Evolutionary conservation across 305 asterid species (phyloP).

Genomic region (Solanum chacoense): DNA sequence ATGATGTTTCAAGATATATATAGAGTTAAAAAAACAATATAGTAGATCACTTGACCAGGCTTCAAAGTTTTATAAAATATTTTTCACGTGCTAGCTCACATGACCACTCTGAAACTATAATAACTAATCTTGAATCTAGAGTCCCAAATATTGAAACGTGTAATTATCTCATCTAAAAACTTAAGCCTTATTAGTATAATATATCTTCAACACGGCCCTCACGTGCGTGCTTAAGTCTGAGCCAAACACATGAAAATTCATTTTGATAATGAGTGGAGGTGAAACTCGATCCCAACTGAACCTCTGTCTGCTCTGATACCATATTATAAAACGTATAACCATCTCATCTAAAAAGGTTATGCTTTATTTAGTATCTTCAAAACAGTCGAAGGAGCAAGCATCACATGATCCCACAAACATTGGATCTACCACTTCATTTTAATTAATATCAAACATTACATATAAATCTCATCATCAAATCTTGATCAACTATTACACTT

Average conservation of each 20-base stretch:
- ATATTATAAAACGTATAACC: not conserved
- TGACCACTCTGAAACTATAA: slow-evolving; percentile 8
- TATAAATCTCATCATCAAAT: not conserved
- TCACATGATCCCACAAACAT: slow-evolving; percentile 20
- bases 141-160: not conserved
- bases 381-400: slow-evolving; percentile 11
- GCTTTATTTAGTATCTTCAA: not conserved
- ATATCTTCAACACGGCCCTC: not conserved
- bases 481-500: not conserved
- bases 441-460: not conserved
- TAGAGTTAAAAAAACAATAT: not conserved
- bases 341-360: not conserved
- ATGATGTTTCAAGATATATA: not conserved
- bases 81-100: slow-evolving; percentile 15
- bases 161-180: not conserved
- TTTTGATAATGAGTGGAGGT: not conserved
- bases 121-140: not conserved
- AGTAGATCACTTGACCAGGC: not conserved
- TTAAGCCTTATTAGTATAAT: not conserved
- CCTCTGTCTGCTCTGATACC: not conserved
- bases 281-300: not conserved
- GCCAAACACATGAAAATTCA: not conserved
- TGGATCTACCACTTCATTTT: not conserved
- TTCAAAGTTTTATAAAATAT: not conserved
- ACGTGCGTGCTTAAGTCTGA: not conserved